Conservation (phyloP, 202 grass and related monocot genomes). For the Digitaria exilis region DNA sequence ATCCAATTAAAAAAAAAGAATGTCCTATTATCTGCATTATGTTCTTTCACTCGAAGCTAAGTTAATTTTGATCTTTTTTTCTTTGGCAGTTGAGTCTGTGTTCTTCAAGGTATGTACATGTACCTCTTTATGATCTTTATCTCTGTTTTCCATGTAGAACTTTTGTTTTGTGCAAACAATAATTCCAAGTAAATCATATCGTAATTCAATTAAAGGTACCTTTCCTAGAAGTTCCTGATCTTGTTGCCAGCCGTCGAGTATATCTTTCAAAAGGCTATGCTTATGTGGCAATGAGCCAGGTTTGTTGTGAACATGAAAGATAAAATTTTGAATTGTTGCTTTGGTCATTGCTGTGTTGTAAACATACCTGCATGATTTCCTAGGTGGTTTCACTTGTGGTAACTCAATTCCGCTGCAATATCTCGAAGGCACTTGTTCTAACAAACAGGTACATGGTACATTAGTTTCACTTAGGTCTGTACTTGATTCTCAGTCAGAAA, state of each 20-base stretch:
- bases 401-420: constrained; percentile 89
- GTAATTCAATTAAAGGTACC: constrained; percentile 66
- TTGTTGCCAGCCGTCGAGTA: constrained; percentile 72
- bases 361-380: constrained; percentile 36
- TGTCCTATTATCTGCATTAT: constrained; percentile 11
- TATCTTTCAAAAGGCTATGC: constrained; percentile 92
- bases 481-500: not conserved
- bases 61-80: constrained; percentile 15
- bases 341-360: constrained; percentile 9
- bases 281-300: constrained; percentile 97
- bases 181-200: constrained; percentile 18
- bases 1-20: too few species aligned
- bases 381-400: constrained; percentile 96
- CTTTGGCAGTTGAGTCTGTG: constrained; percentile 82
- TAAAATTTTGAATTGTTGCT: not conserved
- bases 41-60: constrained; percentile 25
- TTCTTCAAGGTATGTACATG: constrained; percentile 75
- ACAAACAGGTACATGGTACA: constrained; percentile 69
- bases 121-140: not conserved
- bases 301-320: constrained; percentile 33
- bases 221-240: constrained; percentile 95
- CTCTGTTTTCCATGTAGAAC: not conserved
- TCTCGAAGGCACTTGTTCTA: constrained; percentile 92
- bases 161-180: constrained; percentile 18
- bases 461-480: constrained; percentile 24